Base-by-base conservation (phyloP, 2,329 filamentous ascomycete genomes). In the Penicillium brasilianum region DNA sequence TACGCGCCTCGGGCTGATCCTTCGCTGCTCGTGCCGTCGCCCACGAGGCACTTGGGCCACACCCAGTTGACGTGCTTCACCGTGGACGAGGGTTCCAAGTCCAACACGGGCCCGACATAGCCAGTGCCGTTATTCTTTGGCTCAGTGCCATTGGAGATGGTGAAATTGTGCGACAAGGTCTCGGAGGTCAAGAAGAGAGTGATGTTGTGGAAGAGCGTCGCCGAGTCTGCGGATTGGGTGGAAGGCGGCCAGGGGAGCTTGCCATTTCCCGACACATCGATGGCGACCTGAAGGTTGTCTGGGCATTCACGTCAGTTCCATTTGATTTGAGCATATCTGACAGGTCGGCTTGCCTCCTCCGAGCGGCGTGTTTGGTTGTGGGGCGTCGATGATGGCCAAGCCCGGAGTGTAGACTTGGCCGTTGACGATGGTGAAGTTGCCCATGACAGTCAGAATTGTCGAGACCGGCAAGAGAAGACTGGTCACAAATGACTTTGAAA, bases 41-140 rank as follows among this genome's bases (percentile, higher is more conserved):
- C 88, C 2, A 87, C 85, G 0, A 91, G 79, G 67, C 89, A 91
- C 60, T 84, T 83, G 0, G 89, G 89, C 88, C 88, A 91, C 20
- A 84, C 79, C 87, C 89, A 91, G 70, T 88, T 88, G 63, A 91
- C 82, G 71, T 91, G 88, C 72, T 91, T 91, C 46, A 91, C 89
- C 0, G 89, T 91, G 70, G 87, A 89, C 3, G 84, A 84, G 0
- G 82, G 76, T 70, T 91, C 88, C 63, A 88, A 85, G 30, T 77
- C 73, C 79, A 91, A 84, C 57, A 91, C 87, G 53, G 88, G 80
- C 1, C 86, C 85, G 7, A 88, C 74, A 46, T 83, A 88, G 8
- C 83, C 84, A 9, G 69, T 55, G 37, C 36, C 69, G 1, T 73
- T 76, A 58, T 81, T 78, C 8, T 75, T 73, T 3, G 81, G 77